phyloP scores from a whole-genome alignment of 73 alveolate genomes.

The Durusdinium trenchii region DNA sequence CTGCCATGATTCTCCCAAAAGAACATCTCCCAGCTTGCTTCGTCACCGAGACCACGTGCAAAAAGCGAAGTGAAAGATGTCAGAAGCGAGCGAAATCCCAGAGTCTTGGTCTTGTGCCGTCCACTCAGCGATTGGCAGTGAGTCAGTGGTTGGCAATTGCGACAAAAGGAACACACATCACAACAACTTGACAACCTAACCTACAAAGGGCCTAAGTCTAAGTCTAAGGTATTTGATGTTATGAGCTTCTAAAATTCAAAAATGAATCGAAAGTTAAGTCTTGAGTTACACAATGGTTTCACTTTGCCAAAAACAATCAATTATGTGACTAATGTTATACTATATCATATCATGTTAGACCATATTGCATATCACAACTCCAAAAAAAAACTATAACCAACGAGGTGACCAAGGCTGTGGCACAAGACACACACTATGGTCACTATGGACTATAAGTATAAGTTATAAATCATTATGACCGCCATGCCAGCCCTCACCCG shows the following conservation, averaged over 20 bases:
- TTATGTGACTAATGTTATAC: no score
- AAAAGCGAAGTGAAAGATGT: neutral
- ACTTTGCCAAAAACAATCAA: no score
- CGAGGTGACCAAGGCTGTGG: neutral
- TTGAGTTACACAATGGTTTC: no score
- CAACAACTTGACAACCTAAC: neutral
- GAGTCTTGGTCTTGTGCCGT: constrained; percentile 13
- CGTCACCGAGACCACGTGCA: neutral
- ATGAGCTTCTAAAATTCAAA: neutral
- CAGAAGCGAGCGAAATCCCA: constrained; percentile 21
- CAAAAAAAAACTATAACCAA: neutral
- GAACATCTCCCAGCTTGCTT: constrained; percentile 10
- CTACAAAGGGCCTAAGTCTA: neutral
- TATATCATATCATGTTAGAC: no score
- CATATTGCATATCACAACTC: neutral
- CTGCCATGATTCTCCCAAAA: constrained; percentile 14
- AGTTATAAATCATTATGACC: no score
- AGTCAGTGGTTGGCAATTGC: neutral
- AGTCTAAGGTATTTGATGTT: neutral
- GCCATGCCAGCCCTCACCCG: no score
- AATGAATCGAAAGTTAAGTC: neutral
- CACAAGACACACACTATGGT: neutral
- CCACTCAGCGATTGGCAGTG: neutral
- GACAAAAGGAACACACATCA: no score
- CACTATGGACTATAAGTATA: no score